Evolutionary conservation across 164 flowering plant species (phyloP).

Genomic region (Nymphaea colorata): DNA sequence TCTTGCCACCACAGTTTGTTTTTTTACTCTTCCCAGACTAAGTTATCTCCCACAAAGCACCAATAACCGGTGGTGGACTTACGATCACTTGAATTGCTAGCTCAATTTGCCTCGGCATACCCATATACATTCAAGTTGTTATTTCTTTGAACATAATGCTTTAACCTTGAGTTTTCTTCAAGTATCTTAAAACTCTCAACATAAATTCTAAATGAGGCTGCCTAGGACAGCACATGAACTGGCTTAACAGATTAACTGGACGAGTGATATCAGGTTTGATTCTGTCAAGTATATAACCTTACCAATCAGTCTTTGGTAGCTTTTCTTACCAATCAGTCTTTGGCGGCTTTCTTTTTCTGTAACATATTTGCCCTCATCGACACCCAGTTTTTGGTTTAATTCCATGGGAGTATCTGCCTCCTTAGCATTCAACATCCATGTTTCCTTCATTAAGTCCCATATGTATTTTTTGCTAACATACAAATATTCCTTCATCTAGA

Average conservation of each 20-base stretch:
- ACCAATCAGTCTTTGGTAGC: not conserved
- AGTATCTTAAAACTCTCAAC: not conserved
- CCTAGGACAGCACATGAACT: not conserved
- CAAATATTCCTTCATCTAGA: too few species aligned
- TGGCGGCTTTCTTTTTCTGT: not conserved
- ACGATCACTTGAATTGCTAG: not conserved
- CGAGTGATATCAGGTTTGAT: not conserved
- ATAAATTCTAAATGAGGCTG: not conserved
- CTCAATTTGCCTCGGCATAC: not conserved
- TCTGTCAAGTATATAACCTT: not conserved
- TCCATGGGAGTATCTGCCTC: too few species aligned
- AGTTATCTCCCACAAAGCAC: not conserved
- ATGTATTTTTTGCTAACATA: too few species aligned
- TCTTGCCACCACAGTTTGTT: not conserved
- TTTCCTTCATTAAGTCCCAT: too few species aligned
- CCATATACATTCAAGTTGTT: not conserved
- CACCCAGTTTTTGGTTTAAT: too few species aligned
- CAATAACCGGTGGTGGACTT: not conserved
- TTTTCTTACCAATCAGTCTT: not conserved
- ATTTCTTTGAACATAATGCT: not conserved
- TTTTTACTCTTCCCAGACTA: not conserved
- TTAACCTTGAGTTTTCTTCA: not conserved
- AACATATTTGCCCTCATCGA: too few species aligned
- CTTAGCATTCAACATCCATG: too few species aligned
- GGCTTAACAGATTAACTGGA: not conserved